Conservation (phyloP, 257 asterid genomes). For the Solanum clarkiae region DNA sequence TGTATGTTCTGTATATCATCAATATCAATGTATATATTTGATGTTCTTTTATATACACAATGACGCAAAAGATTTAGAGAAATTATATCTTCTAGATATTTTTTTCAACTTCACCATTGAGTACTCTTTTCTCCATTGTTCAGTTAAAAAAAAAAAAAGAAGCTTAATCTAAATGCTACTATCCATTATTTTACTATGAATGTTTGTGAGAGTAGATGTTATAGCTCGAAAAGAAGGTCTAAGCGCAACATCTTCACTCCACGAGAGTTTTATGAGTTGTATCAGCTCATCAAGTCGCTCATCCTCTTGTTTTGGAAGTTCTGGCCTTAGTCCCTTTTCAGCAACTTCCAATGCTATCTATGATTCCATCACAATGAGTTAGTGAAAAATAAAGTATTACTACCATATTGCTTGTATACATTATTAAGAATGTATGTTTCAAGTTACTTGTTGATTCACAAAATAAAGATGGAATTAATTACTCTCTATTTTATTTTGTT, state of each 20-base stretch:
- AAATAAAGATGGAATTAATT: background rate
- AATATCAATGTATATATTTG: background rate
- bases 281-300: constrained; percentile 19
- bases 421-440: background rate
- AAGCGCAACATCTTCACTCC: constrained; percentile 45
- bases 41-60: no score
- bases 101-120: background rate
- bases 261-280: constrained; percentile 31
- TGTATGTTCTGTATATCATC: background rate
- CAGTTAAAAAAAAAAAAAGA: background rate
- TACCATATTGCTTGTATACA: background rate
- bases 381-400: background rate
- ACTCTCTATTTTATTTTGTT: no score
- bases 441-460: background rate
- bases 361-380: background rate
- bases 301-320: constrained; percentile 19
- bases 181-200: background rate
- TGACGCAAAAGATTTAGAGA: background rate
- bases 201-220: constrained; percentile 28
- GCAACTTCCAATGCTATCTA: constrained; percentile 78
- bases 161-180: background rate
- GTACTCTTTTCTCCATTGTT: background rate
- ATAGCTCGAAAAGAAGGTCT: constrained; percentile 49
- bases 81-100: background rate
- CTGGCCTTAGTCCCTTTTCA: constrained; percentile 55